Base-by-base conservation (phyloP, 1,284 basidiomycete species). In the Leccinum fallax region DNA sequence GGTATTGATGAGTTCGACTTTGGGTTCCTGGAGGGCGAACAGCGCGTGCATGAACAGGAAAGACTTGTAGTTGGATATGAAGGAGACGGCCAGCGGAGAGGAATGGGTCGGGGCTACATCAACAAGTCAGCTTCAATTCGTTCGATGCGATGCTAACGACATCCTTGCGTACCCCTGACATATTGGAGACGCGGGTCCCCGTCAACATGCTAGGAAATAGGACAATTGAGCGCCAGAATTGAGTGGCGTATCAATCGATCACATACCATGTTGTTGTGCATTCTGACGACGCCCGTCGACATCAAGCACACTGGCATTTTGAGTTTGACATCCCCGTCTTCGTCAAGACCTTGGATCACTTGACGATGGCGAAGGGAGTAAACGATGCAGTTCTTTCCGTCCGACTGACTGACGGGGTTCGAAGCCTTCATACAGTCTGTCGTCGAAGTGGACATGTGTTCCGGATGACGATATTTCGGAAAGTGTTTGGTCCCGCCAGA, bases 1-100 rank as follows among this genome's bases (percentile, higher is more conserved):
- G 4, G 66, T 61, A 21, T 71, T 71, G 36, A 73, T 66, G 30
- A 73, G 58, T 30, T 71, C 69, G 15, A 71, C 48, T 53, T 62
- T 57, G 11, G 63, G 64, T 59, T 68, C 65, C 10, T 65, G 61
- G 21, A 71, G 58, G n/a, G 67, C 65, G n/a, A 71, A 71, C 7
- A 74, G 32, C 4, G 57, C 65, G 55, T 71, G 70, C 59, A 64
- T 59, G 36, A 71, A 71, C 4, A 71, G 60, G 59, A 69, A 69
- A 8, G 71, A 69, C 24, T 59, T 69, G 53, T 71, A 72, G 51
- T 66, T 59, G 26, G 61, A 9, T 24, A 71, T 69, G 34, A 63
- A 69, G 5, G 67, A 72, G 21, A 60, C 63, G 0, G 43, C 71
- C 26, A 71, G 8, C n/a, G 69, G 71, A 15, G 69, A 69, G 3